phyloP scores from a whole-genome alignment of 768 basidiomycete species.

The Lentinula boryana region DNA sequence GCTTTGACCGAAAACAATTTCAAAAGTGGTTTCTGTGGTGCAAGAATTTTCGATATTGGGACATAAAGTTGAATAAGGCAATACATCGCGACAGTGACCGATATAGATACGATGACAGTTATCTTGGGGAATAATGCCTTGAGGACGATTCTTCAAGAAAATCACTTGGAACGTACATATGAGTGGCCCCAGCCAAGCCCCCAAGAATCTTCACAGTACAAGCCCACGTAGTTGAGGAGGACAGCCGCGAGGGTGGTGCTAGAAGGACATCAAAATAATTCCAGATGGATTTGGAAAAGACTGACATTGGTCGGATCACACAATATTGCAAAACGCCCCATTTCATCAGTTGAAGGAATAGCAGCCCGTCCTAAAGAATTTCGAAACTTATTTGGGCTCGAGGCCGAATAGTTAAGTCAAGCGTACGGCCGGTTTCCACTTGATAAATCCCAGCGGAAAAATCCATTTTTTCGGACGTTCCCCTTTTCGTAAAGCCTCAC shows the following conservation, averaged over 20 bases:
- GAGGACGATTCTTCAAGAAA: not conserved
- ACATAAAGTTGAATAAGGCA: constrained; percentile 69
- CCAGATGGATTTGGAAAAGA: constrained; percentile 1
- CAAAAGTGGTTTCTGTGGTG: constrained; percentile 53
- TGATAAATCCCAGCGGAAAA: constrained; percentile 59
- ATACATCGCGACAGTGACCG: constrained; percentile 76
- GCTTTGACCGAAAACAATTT: constrained; percentile 72
- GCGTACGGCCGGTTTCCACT: constrained; percentile 53
- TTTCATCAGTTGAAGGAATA: constrained; percentile 70
- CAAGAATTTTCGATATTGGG: constrained; percentile 46
- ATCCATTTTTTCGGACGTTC: constrained; percentile 55
- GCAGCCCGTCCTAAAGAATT: constrained; percentile 47
- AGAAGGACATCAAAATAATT: not conserved
- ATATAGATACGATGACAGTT: constrained; percentile 53
- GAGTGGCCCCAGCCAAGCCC: constrained; percentile 62
- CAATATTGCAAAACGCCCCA: constrained; percentile 75
- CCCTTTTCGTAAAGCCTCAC: constrained; percentile 33
- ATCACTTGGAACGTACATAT: constrained; percentile 38
- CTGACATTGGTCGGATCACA: constrained; percentile 54
- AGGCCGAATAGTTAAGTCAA: not conserved
- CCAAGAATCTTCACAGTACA: constrained; percentile 75
- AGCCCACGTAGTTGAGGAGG: constrained; percentile 52
- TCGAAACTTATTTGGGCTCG: constrained; percentile 6
- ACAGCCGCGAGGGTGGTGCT: constrained; percentile 59
- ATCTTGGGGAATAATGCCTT: constrained; percentile 31